Evolutionary conservation across 2,329 filamentous ascomycete genomes (phyloP), one percentile per base, ranked within the genome.

Genomic region (Aspergillus jensenii): DNA sequence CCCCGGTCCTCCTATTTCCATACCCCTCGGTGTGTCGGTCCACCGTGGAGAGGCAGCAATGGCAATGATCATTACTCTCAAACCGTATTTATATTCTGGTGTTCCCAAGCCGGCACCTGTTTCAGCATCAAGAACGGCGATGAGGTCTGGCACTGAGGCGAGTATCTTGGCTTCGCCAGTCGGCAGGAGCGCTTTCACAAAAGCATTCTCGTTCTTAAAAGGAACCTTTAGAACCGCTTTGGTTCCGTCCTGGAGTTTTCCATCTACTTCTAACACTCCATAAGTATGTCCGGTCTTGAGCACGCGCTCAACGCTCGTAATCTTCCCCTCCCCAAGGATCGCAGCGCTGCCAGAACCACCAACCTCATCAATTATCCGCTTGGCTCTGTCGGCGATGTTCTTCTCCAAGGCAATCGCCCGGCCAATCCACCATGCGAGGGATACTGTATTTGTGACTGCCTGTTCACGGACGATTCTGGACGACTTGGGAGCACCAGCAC

Each of bases 101-200:
- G 81, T 83, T 0, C 83, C 83, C 6, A 86, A 74, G 0, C 82
- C 83, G 61, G 83, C 78, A 27, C 83, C 84, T 9, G 81, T 83
- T 60, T 83, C 81, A 6, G 81, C 78, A 56, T 85, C 83, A 15
- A 86, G 78, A 8, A 86, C 74, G 0, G 78, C 76, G 53, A 86
- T 81, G 6, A 87, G 69, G 56, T 87, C 84, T 0, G 84, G 84
- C 2, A 84, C 84, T 2, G 82, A 77, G 1, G 81, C 81, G 1
- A 86, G 67, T 0, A 84, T 68, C 44, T 69, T 61, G 19, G 49
- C 40, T 19, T 61, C 50, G 8, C 59, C 59, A 21, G 46, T 55
- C 2, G 41, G 43, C 2, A 65, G 17, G 19, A 50, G 46, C 11
- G 62, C 63, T 55, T 67, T 61, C 3, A 62, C 68, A 8, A 62